Base-by-base conservation (phyloP, 345 rosid species). In the Euphorbia pulcherrima region DNA sequence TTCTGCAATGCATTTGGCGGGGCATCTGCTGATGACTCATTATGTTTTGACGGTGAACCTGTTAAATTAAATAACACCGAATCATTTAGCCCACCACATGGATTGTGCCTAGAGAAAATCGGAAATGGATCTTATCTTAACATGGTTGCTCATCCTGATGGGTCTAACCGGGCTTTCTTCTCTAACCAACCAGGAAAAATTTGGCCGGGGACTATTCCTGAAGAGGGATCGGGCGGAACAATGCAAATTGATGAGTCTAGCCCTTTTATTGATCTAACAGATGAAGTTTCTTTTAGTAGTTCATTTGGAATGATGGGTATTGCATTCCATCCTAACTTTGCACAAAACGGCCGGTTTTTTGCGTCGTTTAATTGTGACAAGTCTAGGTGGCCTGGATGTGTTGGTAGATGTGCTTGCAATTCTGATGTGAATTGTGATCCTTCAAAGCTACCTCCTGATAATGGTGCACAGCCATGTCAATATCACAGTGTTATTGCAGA, bases 61-160 rank as follows among this genome's bases (percentile, higher is more conserved):
- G 79, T 76, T 50, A 54, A 51, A 20, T 57, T 79, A 48, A 69
- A 66, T 16, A 71, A 64, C 17, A 73, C 76, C 41, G 75, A 26
- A 71, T 65, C 72, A 60, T 68, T 72, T 23, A 76, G 62, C 53
- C 73, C 78, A 0, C 80, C 81, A 52, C 14, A 68, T 56, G 85
- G 88, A 48, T 27, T 85, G 57, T 85, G 92, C 72, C 82, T 87
- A 51, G 89, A 87, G 81, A 87, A 81, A 77, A 81, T 85, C 29
- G 85, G 83, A 2, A 87, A 83, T 41, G 83, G 83, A 9, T 48
- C 84, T 52, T 86, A 79, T 77, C 76, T 88, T 58, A 72, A 73
- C 62, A 75, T 88, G 87, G 78, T 68, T 71, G 74, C 90, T 51
- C 89, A 83, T 69, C 89, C 89, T 29, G 86, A 87, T 82, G 92